Conservation (phyloP, 129 eudicot species). For the Rutidosis leptorrhynchoides region DNA sequence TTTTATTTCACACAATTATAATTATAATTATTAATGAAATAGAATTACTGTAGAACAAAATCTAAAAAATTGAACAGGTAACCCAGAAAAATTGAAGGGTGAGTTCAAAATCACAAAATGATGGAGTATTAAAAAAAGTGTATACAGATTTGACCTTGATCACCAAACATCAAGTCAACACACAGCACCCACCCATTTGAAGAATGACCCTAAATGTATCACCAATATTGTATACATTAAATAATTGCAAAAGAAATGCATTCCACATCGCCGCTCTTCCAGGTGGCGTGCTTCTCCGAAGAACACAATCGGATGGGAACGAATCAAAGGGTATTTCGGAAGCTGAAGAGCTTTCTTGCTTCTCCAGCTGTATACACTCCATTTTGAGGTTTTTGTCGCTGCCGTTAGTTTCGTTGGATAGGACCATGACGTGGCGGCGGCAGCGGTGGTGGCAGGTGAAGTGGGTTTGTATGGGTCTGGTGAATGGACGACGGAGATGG, state of each 20-base stretch:
- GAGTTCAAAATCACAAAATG: neutral
- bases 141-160: constrained; percentile 54
- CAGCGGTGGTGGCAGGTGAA: constrained; percentile 34
- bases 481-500: constrained; percentile 74
- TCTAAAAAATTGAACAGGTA: neutral
- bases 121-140: neutral
- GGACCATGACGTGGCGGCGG: constrained; percentile 37
- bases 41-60: neutral
- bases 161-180: constrained; percentile 88
- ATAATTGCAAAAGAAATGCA: constrained; percentile 85
- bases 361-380: constrained; percentile 76
- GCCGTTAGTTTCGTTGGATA: constrained; percentile 30
- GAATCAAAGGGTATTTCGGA: constrained; percentile 81
- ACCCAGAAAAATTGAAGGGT: constrained; percentile 1
- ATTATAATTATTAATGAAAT: too few relatives aligned
- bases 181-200: too few relatives aligned
- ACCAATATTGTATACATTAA: constrained; percentile 84
- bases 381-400: constrained; percentile 36
- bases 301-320: constrained; percentile 91
- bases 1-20: too few relatives aligned
- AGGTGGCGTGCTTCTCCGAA: constrained; percentile 85
- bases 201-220: constrained; percentile 85
- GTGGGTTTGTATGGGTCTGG: constrained; percentile 44
- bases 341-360: constrained; percentile 81
- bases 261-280: constrained; percentile 96